Conservation (phyloP, 768 basidiomycete genomes). For the Pholiota conissans region DNA sequence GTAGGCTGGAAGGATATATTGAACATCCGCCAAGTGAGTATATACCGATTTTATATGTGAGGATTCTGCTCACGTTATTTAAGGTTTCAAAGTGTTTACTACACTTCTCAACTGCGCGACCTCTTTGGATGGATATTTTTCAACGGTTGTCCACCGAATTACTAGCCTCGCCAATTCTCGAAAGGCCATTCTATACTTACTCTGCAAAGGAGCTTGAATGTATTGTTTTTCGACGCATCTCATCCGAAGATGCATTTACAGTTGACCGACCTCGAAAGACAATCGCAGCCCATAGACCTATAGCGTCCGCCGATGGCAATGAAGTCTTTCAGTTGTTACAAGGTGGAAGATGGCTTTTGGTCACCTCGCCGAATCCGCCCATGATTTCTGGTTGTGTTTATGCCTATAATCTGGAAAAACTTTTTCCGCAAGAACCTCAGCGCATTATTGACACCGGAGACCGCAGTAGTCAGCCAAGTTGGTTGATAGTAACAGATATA, state of each 20-base stretch:
- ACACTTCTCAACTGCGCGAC: not conserved
- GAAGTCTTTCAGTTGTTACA: not conserved
- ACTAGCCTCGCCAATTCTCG: not conserved
- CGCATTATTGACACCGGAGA: not conserved
- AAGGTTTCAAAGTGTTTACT: no score
- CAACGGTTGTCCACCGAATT: not conserved
- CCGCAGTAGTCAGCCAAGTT: not conserved
- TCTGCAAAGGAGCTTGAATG: not conserved
- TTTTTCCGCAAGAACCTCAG: not conserved
- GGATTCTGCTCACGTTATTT: no score
- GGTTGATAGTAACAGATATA: not conserved
- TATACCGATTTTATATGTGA: no score
- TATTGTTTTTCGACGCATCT: not conserved
- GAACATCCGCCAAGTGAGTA: not conserved
- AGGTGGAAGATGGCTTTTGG: not conserved
- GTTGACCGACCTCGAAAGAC: no score
- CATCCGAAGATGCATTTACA: no score
- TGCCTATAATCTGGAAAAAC: not conserved
- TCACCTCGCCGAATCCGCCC: no score
- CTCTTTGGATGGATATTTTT: not conserved
- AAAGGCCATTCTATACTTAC: not conserved
- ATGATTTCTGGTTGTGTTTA: not conserved
- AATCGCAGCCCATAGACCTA: not conserved
- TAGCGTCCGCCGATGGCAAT: not conserved
- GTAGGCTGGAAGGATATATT: not conserved